phyloP scores from a whole-genome alignment of 331 rosid genomes.

The Ulmus americana region DNA sequence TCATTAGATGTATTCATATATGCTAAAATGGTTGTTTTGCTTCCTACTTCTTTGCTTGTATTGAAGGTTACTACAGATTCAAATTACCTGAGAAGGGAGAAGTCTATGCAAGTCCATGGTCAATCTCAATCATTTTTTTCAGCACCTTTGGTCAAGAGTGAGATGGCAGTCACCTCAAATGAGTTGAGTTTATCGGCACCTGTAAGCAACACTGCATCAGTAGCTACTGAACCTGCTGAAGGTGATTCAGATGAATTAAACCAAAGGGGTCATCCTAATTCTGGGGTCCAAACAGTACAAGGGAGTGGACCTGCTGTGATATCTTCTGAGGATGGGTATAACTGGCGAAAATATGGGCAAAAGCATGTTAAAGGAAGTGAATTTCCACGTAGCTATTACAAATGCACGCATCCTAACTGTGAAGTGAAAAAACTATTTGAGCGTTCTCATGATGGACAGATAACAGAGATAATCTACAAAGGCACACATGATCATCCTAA shows the following conservation, averaged over 20 bases:
- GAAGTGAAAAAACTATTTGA: slow-evolving; percentile 95
- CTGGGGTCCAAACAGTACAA: slow-evolving; percentile 50
- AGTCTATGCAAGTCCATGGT: slow-evolving; percentile 51
- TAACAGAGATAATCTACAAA: slow-evolving; percentile 85
- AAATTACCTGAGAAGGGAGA: slow-evolving; percentile 40
- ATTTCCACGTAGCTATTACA: slow-evolving; percentile 96
- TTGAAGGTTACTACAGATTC: slow-evolving; percentile 74
- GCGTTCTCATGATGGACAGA: slow-evolving; percentile 87
- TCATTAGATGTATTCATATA: background rate
- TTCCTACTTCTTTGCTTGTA: slow-evolving; percentile 40
- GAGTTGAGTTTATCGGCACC: slow-evolving; percentile 54
- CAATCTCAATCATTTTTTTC: slow-evolving; percentile 45
- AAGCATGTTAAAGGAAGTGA: slow-evolving; percentile 95
- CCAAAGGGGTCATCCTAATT: slow-evolving; percentile 41
- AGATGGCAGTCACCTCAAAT: slow-evolving; percentile 49
- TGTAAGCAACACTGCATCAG: slow-evolving; percentile 43
- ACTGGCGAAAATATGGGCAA: slow-evolving; percentile 95
- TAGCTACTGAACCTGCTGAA: slow-evolving; percentile 45
- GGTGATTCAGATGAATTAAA: slow-evolving; percentile 50
- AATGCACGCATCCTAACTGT: slow-evolving; percentile 92
- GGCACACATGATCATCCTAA: slow-evolving; percentile 97
- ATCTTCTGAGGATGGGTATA: slow-evolving; percentile 77
- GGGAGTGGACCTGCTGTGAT: slow-evolving; percentile 50
- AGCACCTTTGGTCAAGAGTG: slow-evolving; percentile 52
- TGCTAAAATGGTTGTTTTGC: background rate